These are phyloP conservation scores for Cercis canadensis DNA, from an alignment of 306 rosid genomes.

Conservation along the genomic window DNA sequence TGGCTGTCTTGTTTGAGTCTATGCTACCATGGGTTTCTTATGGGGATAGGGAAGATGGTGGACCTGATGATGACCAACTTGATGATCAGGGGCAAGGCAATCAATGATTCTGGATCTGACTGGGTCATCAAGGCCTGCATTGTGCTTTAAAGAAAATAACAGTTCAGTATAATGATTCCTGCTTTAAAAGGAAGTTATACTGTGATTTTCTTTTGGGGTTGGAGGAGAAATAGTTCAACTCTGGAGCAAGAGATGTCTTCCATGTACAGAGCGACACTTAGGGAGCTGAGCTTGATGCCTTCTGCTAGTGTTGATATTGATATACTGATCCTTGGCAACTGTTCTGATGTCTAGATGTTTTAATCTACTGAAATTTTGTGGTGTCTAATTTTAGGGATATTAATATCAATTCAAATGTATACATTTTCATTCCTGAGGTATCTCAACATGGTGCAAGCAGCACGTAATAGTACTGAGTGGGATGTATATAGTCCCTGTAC, in stretches of 20 bases:
- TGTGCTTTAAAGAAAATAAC: not conserved
- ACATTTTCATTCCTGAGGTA: conserved; percentile 2
- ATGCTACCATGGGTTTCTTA: conserved; percentile 94
- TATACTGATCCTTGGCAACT: conserved; percentile 7
- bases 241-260: conserved; percentile 34
- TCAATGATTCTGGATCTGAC: conserved; percentile 40
- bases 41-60: conserved; percentile 55
- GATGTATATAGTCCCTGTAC: not conserved
- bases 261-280: conserved; percentile 41
- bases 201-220: not conserved
- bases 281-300: conserved; percentile 32
- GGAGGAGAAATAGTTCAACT: conserved; percentile 10
- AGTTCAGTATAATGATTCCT: not conserved
- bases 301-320: conserved; percentile 26
- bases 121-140: not conserved
- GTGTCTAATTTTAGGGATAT: conserved; percentile 32
- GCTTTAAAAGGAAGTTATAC: not conserved
- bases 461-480: not conserved
- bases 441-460: not conserved
- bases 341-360: conserved; percentile 22
- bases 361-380: conserved; percentile 32
- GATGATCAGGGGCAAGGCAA: conserved; percentile 54
- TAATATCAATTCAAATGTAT: conserved; percentile 21
- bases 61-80: conserved; percentile 46
- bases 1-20: conserved; percentile 87